A percentile compares a stretch with the other conserved stretches of the same genome.
Conservation (phyloP, 2,329 filamentous ascomycete genomes). For the Aspergillus sp. region DNA sequence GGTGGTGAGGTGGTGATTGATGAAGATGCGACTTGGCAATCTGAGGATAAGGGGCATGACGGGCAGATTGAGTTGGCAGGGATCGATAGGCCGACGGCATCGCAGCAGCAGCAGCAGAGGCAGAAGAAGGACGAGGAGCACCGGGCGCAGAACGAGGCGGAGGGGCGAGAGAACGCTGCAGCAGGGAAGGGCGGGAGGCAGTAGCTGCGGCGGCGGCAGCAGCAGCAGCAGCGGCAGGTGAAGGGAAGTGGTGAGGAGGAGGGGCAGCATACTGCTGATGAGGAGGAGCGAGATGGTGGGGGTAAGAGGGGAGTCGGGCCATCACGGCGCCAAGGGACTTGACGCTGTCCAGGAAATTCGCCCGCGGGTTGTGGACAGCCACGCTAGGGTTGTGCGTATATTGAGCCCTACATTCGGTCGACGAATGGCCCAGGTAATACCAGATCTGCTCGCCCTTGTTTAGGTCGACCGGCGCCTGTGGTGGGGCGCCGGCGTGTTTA, state of each 20-base stretch:
- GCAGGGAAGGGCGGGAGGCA: conserved; percentile 25
- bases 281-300: conserved; percentile 16
- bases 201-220: conserved; percentile 12
- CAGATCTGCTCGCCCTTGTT: conserved; percentile 71
- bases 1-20: conserved; percentile 10
- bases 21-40: conserved; percentile 30
- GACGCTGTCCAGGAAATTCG: conserved; percentile 47
- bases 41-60: conserved; percentile 34
- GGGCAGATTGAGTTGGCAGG: conserved; percentile 31
- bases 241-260: conserved; percentile 12
- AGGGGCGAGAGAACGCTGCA: conserved; percentile 32
- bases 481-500: conserved; percentile 51
- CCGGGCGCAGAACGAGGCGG: conserved; percentile 24
- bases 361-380: conserved; percentile 42
- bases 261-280: conserved; percentile 8
- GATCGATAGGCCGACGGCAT: conserved; percentile 41
- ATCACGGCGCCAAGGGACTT: conserved; percentile 33
- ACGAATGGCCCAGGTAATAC: conserved; percentile 80
- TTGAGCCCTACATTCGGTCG: conserved; percentile 84
- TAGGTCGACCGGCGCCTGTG: conserved; percentile 67
- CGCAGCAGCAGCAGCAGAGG: conserved; percentile 32
- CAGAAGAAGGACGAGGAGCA: conserved; percentile 18
- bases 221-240: conserved; percentile 10
- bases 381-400: conserved; percentile 74
- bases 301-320: conserved; percentile 20